phyloP scores from a whole-genome alignment of 163 green algal species.

The Trebouxia gelatinosa region DNA sequence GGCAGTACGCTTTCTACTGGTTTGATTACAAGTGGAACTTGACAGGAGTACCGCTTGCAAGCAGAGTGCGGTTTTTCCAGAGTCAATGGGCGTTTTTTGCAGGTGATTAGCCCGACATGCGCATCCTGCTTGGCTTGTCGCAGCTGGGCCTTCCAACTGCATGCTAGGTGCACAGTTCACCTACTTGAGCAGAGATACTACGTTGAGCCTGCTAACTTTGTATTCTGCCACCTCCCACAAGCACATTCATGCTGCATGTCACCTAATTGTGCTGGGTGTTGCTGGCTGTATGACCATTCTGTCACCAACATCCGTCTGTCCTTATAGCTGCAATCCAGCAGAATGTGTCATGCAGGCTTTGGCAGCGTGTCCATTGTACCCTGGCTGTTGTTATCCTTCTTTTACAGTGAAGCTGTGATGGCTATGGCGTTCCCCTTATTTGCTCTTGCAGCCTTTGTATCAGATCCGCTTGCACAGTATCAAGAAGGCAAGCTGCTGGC shows the following conservation, averaged over 20 bases:
- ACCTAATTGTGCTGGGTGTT: not conserved
- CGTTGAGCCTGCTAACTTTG: not conserved
- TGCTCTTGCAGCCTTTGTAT: slow-evolving; percentile 67
- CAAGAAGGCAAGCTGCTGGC: slow-evolving; percentile 8
- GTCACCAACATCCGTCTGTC: too few relatives aligned
- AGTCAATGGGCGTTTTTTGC: slow-evolving; percentile 77
- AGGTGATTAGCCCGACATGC: slow-evolving; percentile 36
- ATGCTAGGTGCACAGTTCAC: slow-evolving; percentile 29
- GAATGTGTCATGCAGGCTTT: slow-evolving; percentile 79
- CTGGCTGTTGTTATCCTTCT: slow-evolving; percentile 61
- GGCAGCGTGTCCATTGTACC: slow-evolving; percentile 47
- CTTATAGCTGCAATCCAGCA: too few relatives aligned
- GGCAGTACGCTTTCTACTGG: slow-evolving; percentile 88
- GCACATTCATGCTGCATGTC: not conserved
- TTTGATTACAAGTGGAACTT: slow-evolving; percentile 88
- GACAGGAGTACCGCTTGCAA: slow-evolving; percentile 48
- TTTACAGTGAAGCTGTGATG: slow-evolving; percentile 58
- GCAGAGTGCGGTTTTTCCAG: slow-evolving; percentile 69
- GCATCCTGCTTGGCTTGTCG: too few relatives aligned
- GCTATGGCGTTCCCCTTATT: slow-evolving; percentile 69
- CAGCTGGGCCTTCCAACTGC: too few relatives aligned
- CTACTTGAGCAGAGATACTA: too few relatives aligned
- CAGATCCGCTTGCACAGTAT: slow-evolving; percentile 17
- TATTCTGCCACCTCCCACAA: not conserved
- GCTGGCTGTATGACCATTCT: too few relatives aligned